Percentiles rank a stretch among this genome's conserved stretches.
These are phyloP conservation scores for Neurospora pannonica DNA, from an alignment of 495 filamentous ascomycete genomes.

Conservation along the genomic window DNA sequence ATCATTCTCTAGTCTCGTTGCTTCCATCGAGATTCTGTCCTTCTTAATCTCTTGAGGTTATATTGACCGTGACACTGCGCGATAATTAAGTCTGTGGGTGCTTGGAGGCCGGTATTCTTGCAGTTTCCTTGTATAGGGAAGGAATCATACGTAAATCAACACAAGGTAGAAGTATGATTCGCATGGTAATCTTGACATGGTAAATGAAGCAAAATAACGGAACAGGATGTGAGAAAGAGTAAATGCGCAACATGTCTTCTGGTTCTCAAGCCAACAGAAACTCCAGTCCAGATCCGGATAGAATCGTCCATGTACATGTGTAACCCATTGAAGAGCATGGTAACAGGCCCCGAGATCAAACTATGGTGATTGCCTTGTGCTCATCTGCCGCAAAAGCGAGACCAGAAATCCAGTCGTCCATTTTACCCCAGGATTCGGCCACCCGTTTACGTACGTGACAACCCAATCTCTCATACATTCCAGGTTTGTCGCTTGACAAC, in stretches of 20 bases:
- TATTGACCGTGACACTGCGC: neutral
- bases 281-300: neutral
- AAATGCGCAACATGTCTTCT: neutral
- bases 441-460: fast-evolving
- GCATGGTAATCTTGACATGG: no score
- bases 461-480: neutral
- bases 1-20: neutral
- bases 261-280: neutral
- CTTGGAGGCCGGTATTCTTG: neutral
- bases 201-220: neutral
- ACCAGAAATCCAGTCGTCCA: neutral
- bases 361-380: neutral
- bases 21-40: neutral
- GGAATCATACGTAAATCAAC: neutral
- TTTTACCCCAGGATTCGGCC: neutral
- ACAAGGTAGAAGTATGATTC: neutral
- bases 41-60: neutral
- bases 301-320: neutral
- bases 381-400: neutral
- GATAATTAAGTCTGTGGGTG: neutral
- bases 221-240: neutral
- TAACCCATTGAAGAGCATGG: neutral
- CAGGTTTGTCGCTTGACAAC: neutral
- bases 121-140: neutral
- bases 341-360: neutral